Evolutionary conservation across 2,329 filamentous ascomycete species (phyloP).

Genomic region (Pseudopyrenochaeta lycopersici): DNA sequence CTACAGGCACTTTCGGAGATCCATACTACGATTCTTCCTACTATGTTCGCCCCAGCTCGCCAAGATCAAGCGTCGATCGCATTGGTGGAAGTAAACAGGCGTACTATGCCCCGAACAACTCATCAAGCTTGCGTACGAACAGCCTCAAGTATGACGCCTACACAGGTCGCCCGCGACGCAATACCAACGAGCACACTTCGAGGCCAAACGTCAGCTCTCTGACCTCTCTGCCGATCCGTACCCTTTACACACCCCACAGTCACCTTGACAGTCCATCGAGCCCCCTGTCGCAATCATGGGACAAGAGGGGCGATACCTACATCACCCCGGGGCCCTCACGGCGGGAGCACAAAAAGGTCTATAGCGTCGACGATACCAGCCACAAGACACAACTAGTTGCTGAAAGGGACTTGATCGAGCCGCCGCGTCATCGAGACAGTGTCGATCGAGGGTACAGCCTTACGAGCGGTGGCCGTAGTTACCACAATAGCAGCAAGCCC

Average conservation of each 20-base stretch:
- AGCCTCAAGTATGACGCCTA: slow-evolving; percentile 54
- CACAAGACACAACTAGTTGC: slow-evolving; percentile 48
- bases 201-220: slow-evolving; percentile 47
- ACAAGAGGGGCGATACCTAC: slow-evolving; percentile 47
- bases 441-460: slow-evolving; percentile 31
- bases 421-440: slow-evolving; percentile 36
- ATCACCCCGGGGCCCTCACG: slow-evolving; percentile 45
- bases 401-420: slow-evolving; percentile 49
- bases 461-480: slow-evolving; percentile 43
- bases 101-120: slow-evolving; percentile 35
- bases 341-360: slow-evolving; percentile 57
- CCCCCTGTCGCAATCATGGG: slow-evolving; percentile 49
- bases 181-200: slow-evolving; percentile 50
- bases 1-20: slow-evolving; percentile 49
- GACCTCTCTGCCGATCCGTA: slow-evolving; percentile 44
- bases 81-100: slow-evolving; percentile 32
- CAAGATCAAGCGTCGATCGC: slow-evolving; percentile 46
- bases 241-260: slow-evolving; percentile 31
- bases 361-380: slow-evolving; percentile 57
- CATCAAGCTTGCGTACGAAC: slow-evolving; percentile 36
- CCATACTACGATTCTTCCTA: slow-evolving; percentile 43
- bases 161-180: slow-evolving; percentile 55
- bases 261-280: slow-evolving; percentile 50
- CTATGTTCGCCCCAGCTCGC: slow-evolving; percentile 42
- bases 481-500: slow-evolving; percentile 38